Conservation (phyloP, 1,284 basidiomycete species). For the Microbotryum saponariae region DNA sequence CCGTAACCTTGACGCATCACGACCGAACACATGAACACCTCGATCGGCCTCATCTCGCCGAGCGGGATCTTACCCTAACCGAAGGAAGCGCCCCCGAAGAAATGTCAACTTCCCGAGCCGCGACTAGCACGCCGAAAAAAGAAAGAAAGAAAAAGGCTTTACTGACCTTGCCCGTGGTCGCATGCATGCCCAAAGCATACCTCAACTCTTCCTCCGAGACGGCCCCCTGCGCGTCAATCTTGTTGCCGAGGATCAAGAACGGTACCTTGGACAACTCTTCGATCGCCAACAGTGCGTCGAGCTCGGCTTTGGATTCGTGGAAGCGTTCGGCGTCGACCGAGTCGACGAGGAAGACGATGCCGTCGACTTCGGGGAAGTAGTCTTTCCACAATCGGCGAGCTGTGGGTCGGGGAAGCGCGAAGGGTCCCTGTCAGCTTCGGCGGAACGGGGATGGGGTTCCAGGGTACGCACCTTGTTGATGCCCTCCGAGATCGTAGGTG, state of each 20-base stretch:
- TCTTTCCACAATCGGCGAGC: conserved; percentile 98
- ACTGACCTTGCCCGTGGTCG: conserved; percentile 94
- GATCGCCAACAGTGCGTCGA: conserved; percentile 88
- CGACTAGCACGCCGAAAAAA: too few species aligned
- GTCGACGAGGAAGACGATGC: conserved; percentile 97
- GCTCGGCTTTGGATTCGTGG: conserved; percentile 89
- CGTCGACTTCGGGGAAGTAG: conserved; percentile 99
- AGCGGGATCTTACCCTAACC: conserved; percentile 88
- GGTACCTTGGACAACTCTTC: conserved; percentile 93
- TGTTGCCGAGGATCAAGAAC: conserved; percentile 98
- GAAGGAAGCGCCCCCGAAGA: too few species aligned
- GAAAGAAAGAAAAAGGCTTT: too few species aligned
- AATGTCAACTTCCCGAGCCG: too few species aligned
- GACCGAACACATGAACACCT: conserved; percentile 99
- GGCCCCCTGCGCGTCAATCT: conserved; percentile 97
- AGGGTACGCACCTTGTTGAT: conserved; percentile 70
- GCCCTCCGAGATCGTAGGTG: conserved; percentile 96
- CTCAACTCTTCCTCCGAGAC: conserved; percentile 97
- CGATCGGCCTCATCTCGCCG: conserved; percentile 94
- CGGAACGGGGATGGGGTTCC: too few species aligned
- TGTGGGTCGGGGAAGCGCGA: conserved; percentile 37
- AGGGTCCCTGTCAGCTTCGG: too few species aligned
- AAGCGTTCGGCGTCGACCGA: conserved; percentile 94
- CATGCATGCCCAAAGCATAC: conserved; percentile 89
- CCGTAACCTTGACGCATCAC: conserved; percentile 98